Percentiles rank a stretch among this genome's conserved stretches.
These are phyloP conservation scores for Mucuna pruriens DNA, from an alignment of 306 rosid genomes.

Conservation along the genomic window DNA sequence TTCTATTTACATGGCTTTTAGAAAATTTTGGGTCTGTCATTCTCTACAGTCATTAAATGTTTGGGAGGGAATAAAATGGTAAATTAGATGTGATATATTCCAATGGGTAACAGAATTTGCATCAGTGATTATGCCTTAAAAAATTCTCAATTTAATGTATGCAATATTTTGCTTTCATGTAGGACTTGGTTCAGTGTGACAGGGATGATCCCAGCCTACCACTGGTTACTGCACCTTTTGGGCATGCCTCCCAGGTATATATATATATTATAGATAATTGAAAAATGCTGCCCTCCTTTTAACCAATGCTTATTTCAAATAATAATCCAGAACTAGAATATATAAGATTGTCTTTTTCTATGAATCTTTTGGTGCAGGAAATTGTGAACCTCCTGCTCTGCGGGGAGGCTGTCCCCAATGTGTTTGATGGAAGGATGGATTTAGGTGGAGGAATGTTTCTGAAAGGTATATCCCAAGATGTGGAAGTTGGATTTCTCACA, in stretches of 20 bases:
- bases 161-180: constrained; percentile 31
- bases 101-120: constrained; percentile 5
- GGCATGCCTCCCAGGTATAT: constrained; percentile 97
- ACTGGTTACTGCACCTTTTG: constrained; percentile 98
- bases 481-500: constrained; percentile 95
- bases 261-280: background rate
- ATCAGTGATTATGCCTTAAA: constrained; percentile 11
- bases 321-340: constrained; percentile 27
- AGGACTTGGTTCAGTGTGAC: constrained; percentile 91
- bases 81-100: background rate
- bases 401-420: constrained; percentile 92
- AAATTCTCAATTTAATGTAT: constrained; percentile 22
- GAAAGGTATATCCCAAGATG: constrained; percentile 79
- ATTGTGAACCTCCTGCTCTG: constrained; percentile 86
- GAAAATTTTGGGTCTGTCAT: background rate
- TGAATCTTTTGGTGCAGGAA: constrained; percentile 68
- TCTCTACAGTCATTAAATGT: background rate
- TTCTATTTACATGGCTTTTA: background rate
- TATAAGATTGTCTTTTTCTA: constrained; percentile 14
- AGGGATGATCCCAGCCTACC: constrained; percentile 98
- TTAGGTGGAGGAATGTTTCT: constrained; percentile 93
- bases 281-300: constrained; percentile 25
- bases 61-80: constrained; percentile 17
- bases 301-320: constrained; percentile 5
- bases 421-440: constrained; percentile 94